Evolutionary conservation across 1,284 basidiomycete genomes (phyloP).

Genomic region (Tausonia pullulans): DNA sequence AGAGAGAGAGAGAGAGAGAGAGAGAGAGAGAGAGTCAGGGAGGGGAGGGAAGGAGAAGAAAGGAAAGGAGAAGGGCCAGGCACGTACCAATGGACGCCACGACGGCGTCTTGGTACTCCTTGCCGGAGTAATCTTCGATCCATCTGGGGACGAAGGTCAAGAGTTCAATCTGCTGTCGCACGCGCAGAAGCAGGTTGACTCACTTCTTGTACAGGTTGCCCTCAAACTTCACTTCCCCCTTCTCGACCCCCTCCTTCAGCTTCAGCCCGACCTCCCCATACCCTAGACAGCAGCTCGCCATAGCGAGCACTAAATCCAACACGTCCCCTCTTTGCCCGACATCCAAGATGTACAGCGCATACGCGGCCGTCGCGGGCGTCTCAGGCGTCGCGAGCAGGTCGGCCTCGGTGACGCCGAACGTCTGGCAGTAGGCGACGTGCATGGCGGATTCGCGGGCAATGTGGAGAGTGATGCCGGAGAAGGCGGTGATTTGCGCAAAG

Average conservation of each 20-base stretch:
- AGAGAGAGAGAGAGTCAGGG: too few species aligned
- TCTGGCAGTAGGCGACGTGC: constrained; percentile 57
- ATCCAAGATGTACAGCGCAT: constrained; percentile 76
- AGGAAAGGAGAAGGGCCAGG: too few species aligned
- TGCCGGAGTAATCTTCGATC: constrained; percentile 72
- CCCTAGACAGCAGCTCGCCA: constrained; percentile 76
- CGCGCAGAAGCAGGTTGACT: constrained; percentile 3
- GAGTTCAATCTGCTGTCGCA: neutral
- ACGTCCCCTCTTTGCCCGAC: constrained; percentile 60
- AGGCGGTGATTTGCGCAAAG: constrained; percentile 53
- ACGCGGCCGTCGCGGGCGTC: constrained; percentile 60
- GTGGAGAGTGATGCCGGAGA: constrained; percentile 54
- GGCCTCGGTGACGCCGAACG: constrained; percentile 52
- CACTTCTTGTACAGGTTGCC: constrained; percentile 52
- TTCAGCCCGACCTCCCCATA: constrained; percentile 83
- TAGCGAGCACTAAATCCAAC: constrained; percentile 62
- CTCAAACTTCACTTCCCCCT: constrained; percentile 45
- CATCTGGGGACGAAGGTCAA: constrained; percentile 42
- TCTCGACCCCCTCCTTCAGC: constrained; percentile 45
- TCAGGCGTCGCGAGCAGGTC: constrained; percentile 55
- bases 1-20: neutral
- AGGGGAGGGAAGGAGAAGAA: neutral
- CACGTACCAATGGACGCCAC: constrained; percentile 54
- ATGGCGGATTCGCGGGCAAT: constrained; percentile 60
- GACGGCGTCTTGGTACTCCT: constrained; percentile 59